Base-by-base conservation (phyloP, 352 stramenopile genomes). In the Phytophthora meadii region DNA sequence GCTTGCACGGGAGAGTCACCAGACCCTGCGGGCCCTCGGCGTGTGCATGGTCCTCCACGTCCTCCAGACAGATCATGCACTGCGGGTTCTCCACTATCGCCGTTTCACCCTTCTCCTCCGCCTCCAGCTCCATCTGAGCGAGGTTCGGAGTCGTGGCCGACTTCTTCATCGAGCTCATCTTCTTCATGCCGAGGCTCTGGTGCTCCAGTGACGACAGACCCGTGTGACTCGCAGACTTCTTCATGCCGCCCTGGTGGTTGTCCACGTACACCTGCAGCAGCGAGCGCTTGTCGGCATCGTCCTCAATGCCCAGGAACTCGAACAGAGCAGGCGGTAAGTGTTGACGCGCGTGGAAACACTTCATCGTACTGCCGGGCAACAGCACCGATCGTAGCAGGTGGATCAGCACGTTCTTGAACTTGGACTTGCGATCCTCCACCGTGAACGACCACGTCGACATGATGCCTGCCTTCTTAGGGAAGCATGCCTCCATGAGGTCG, bases 251-350 rank as follows among this genome's bases (percentile, higher is more conserved):
- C 44, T 84, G 60, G 60, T 76, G 77, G 68, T 88, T 87, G 65
- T 92, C 83, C 46, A 90, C 77, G 60, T 79, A 90, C 57, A 90
- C 84, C 60, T 92, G 81, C 10, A 92, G 70, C 56, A 92, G 68
- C 36, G 83, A 89, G 5, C 83, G 83, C 40, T 78, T 84, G 61
- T 90, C 81, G 10, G 71, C 67, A 17, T 68, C 67, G 61, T 90
- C 68, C 39, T 79, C 37, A 24, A 92, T 82, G 34, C 72, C 66
- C 10, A 90, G 69, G 52, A 90, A 90, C 57, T 82, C 54, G 57
- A 89, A 90, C 15, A 92, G 46, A 28, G 79, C 65, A 15, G 44
- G 53, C 17, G 83, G 83, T 22, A 92, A 66, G 0, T 73, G 57
- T 46, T 78, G 74, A 42, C 83, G 83, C 19, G 79, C 79, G 42